A percentile compares a stretch with the other conserved stretches of the same genome.
These are phyloP conservation scores for Magnaporthiopsis incrustans DNA, from an alignment of 2,329 filamentous ascomycete genomes.

Conservation along the genomic window DNA sequence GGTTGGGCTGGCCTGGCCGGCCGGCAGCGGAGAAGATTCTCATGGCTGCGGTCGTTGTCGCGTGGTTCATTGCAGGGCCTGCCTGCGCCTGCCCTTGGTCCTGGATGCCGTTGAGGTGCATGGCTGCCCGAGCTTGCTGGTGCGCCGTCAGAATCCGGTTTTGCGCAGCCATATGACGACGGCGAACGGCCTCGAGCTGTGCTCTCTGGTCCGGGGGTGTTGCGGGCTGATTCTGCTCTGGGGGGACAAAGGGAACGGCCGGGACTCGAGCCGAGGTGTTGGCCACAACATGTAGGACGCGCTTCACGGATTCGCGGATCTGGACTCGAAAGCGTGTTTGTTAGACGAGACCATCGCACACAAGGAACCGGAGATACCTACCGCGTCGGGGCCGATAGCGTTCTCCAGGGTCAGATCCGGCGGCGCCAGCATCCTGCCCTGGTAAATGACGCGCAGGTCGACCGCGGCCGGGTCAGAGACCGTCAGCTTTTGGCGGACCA, in stretches of 20 bases:
- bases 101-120: constrained; percentile 32
- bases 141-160: constrained; percentile 34
- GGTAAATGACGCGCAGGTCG: constrained; percentile 52
- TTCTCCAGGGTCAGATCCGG: constrained; percentile 48
- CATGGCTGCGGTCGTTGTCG: not conserved
- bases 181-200: too few species aligned
- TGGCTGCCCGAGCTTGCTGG: constrained; percentile 31
- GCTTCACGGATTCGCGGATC: too few species aligned
- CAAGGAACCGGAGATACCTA: constrained; percentile 23
- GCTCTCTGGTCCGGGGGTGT: too few species aligned
- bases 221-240: too few species aligned
- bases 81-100: constrained; percentile 16
- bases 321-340: too few species aligned
- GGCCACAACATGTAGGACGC: too few species aligned
- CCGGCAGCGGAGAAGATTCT: not conserved
- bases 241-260: too few species aligned
- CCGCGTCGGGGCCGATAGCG: constrained; percentile 47
- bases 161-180: constrained; percentile 19
- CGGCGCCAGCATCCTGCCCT: constrained; percentile 46
- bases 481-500: constrained; percentile 6
- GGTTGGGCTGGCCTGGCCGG: not conserved
- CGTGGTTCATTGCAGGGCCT: too few species aligned
- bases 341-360: too few species aligned
- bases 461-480: constrained; percentile 42
- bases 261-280: too few species aligned